A percentile compares a stretch with the other conserved stretches of the same genome.
Conservation (phyloP, 129 eudicot genomes). For the Pittosporum tobira region DNA sequence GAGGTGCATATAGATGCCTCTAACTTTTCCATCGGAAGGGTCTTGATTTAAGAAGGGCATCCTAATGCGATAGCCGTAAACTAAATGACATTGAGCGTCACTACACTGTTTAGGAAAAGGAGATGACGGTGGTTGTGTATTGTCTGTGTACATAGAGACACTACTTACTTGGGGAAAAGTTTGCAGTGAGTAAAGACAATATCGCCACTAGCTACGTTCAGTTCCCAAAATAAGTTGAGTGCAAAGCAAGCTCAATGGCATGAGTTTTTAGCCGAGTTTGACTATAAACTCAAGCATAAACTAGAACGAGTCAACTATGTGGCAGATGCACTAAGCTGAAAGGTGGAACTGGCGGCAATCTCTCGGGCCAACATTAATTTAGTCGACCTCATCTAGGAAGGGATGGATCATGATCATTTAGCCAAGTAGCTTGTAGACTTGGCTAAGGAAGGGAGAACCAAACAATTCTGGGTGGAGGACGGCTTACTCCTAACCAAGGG, state of each 20-base stretch:
- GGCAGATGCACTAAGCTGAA: neutral
- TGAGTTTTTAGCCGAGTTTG: neutral
- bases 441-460: neutral
- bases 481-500: neutral
- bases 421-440: neutral
- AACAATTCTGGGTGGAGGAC: neutral
- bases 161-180: neutral
- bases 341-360: neutral
- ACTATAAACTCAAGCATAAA: neutral
- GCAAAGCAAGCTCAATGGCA: neutral
- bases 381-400: neutral
- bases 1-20: slow-evolving; percentile 1
- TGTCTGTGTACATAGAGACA: neutral
- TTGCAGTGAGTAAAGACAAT: neutral
- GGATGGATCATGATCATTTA: neutral
- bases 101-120: neutral
- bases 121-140: neutral
- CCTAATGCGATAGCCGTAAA: neutral
- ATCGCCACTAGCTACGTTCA: neutral
- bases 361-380: neutral
- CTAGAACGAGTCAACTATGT: neutral
- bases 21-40: neutral
- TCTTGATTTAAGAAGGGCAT: neutral
- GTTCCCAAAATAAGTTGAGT: neutral
- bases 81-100: neutral